A percentile compares a stretch with the other conserved stretches of the same genome.
phyloP scores from a whole-genome alignment of 148 eudicot species.

The Diospyros lotus region DNA sequence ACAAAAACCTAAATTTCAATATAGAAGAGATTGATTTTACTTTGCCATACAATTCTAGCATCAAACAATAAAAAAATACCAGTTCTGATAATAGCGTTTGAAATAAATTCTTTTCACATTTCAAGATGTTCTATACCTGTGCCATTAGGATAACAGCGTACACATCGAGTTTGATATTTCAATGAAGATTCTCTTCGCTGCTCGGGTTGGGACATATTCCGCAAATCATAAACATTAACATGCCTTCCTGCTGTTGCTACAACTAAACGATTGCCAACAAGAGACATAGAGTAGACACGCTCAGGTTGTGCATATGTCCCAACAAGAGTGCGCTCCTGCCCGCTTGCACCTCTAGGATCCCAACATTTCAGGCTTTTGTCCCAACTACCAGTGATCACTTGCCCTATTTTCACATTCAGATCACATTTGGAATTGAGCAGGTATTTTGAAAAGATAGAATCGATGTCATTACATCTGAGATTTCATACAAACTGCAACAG shows the following conservation, averaged over 20 bases:
- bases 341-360: constrained; percentile 98
- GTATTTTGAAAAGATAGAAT: background rate
- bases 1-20: background rate
- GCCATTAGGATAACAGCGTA: constrained; percentile 92
- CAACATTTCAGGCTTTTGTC: constrained; percentile 95
- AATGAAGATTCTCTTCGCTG: constrained; percentile 91
- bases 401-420: constrained; percentile 49
- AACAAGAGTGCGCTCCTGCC: constrained; percentile 80
- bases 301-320: constrained; percentile 96
- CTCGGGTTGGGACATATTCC: constrained; percentile 97
- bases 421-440: background rate
- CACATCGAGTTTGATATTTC: constrained; percentile 95
- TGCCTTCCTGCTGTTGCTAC: constrained; percentile 96
- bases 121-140: constrained; percentile 33
- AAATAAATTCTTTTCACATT: background rate
- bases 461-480: background rate
- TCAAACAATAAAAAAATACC: background rate
- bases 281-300: constrained; percentile 87
- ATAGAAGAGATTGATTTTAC: background rate
- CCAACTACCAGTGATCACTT: constrained; percentile 97
- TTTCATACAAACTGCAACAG: background rate
- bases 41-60: background rate
- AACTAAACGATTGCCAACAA: constrained; percentile 80
- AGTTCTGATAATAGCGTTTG: background rate
- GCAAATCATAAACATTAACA: constrained; percentile 89